phyloP scores from a whole-genome alignment of 306 rosid genomes.

The Medicago arabica region DNA sequence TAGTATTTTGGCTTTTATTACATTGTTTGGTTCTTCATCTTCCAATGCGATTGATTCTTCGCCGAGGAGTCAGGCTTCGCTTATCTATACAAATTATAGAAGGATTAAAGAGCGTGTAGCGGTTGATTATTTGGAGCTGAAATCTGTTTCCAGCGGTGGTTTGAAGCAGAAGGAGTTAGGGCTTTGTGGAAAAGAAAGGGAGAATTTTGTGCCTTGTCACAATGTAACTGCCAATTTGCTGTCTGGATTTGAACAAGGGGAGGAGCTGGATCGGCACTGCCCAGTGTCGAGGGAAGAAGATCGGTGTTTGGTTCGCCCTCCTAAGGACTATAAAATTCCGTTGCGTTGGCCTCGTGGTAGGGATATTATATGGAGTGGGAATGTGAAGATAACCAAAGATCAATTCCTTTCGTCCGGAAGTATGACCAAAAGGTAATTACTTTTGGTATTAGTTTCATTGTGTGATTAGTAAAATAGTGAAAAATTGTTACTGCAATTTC shows the following conservation, averaged over 20 bases:
- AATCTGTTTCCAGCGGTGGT: slow-evolving; percentile 69
- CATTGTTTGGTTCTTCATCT: slow-evolving; percentile 76
- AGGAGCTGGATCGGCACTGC: slow-evolving; percentile 95
- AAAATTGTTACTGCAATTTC: too few species aligned
- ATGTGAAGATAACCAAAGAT: slow-evolving; percentile 94
- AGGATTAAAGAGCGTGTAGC: slow-evolving; percentile 93
- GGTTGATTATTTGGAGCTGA: slow-evolving; percentile 80
- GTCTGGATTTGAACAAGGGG: slow-evolving; percentile 78
- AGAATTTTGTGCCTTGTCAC: slow-evolving; percentile 87
- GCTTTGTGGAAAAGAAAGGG: slow-evolving; percentile 89
- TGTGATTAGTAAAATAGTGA: too few species aligned
- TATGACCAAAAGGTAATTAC: slow-evolving; percentile 93
- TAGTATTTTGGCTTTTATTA: slow-evolving; percentile 70
- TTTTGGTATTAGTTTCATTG: neutral
- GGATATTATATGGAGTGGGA: slow-evolving; percentile 96
- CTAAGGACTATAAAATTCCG: slow-evolving; percentile 96
- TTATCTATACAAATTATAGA: slow-evolving; percentile 73
- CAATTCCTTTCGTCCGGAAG: slow-evolving; percentile 99
- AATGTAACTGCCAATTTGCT: slow-evolving; percentile 76
- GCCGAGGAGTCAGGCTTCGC: slow-evolving; percentile 51
- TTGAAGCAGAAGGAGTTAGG: slow-evolving; percentile 68
- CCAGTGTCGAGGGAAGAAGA: slow-evolving; percentile 53
- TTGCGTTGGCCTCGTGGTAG: slow-evolving; percentile 90
- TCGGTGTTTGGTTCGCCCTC: slow-evolving; percentile 90
- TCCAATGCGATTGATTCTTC: slow-evolving; percentile 60